Conservation (phyloP, 208 protist genomes). For the Phytomonas sp. region DNA sequence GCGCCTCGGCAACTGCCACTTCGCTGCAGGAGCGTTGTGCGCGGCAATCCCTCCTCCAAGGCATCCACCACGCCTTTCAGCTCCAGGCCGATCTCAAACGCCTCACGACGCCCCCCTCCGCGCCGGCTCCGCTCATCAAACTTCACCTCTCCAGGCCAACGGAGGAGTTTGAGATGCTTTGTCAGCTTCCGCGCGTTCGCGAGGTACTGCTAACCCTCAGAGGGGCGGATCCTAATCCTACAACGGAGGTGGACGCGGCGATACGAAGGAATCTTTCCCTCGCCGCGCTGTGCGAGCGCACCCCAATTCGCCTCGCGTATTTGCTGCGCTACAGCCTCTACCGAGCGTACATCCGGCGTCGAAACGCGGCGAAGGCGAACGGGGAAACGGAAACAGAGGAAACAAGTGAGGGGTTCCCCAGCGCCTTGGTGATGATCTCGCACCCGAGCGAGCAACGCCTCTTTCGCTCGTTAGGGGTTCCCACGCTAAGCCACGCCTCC, state of each 20-base stretch:
- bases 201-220: conserved; percentile 4
- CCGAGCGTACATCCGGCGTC: background rate
- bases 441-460: conserved; percentile 15
- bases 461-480: conserved; percentile 17
- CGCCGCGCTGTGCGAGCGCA: conserved; percentile 29
- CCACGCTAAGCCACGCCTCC: conserved; percentile 13
- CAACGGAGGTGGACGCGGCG: background rate
- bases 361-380: conserved; percentile 9
- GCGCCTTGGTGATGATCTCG: conserved; percentile 13
- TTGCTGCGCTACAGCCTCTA: conserved; percentile 18
- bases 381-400: background rate
- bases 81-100: conserved; percentile 21
- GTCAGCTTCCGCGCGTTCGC: conserved; percentile 24
- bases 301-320: conserved; percentile 31
- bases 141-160: conserved; percentile 15
- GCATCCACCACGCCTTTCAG: conserved; percentile 44
- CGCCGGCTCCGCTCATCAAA: conserved; percentile 10
- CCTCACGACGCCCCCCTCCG: background rate
- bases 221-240: background rate
- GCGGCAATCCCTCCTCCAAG: conserved; percentile 39
- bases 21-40: conserved; percentile 66
- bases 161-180: conserved; percentile 60
- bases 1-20: background rate
- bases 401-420: background rate
- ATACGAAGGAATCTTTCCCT: conserved; percentile 26